Base-by-base conservation (phyloP, 495 filamentous ascomycete genomes). In the Tuber microsphaerosporum region DNA sequence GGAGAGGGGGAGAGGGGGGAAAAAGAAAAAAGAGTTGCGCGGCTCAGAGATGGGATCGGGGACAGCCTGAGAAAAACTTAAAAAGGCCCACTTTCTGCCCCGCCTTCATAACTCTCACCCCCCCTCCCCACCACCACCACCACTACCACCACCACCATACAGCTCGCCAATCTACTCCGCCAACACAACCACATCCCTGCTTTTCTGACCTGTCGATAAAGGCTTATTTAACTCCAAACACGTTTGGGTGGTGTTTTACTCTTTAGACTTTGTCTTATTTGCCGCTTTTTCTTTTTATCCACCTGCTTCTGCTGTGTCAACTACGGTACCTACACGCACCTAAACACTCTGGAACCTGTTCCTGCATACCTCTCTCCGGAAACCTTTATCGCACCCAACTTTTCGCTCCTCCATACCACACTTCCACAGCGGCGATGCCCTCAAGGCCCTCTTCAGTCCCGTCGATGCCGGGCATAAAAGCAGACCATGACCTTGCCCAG, bases 381-480 rank as follows among this genome's bases (percentile, higher is more conserved):
- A 74, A 19, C 16, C 39, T 20, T 14, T n/a, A 37, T 26, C n/a
- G 34, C 31, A 51, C 42, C 43, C 70, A n/a, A 68, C 75, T 31
- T 43, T 48, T 22, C 43, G 70, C 68, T 39, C 72, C 48, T 73
- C 39, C 8, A 34, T 46, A 17, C 26, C 69, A 2, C 39, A 48
- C 51, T 14, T 61, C 43, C 14, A 70, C 45, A 44, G 17, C 43
- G 2, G 48, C 76, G 10, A 78, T 79, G 74, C n/a, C 75, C 39
- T 72, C 74, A 17, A 65, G 26, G 51, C 79, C 76, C 46, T 80
- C 72, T 16, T 71, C 81, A 20, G 80, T 83, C 8, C 81, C 81
- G 10, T 84, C 87, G 14, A 83, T 88, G 61, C 90, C 91, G 22
- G 94, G 94, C 72, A 84, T 91, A 75, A 91, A 89, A 80, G 88